Base-by-base conservation (phyloP, 495 filamentous ascomycete genomes). In the Terfezia claveryi region DNA sequence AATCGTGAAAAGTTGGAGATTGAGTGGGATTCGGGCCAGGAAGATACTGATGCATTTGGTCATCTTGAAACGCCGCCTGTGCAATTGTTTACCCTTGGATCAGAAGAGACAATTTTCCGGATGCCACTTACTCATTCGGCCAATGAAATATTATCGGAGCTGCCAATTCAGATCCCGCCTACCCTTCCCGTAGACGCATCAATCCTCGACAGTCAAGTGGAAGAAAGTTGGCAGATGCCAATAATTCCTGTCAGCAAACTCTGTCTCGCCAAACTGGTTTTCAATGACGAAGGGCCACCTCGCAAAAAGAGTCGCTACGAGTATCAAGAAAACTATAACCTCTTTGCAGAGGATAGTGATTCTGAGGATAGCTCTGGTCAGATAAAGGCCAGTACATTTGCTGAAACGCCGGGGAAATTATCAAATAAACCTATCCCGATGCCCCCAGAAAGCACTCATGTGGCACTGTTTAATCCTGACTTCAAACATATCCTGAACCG, bases 401-500 rank as follows among this genome's bases (percentile, higher is more conserved):
- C 8, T 65, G 64, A 36, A 59, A 69, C 10, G 62, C 63, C n/a
- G 72, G 72, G 27, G 8, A 65, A 68, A 14, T 57, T 58, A 52
- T 69, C 51, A 66, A 74, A 37, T 55, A 67, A 67, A 20, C 66
- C 66, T 20, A 59, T 73, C 23, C 68, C 68, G 27, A 70, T 84
- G 4, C 72, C 73, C 0, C 82, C 88, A 9, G 82, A 85, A 61
- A 80, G 82, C 60, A 78, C 75, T 2, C 75, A 82, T 55, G 83
- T 94, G 57, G 88, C 87, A 2, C 71, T 98, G 8, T 98, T 96
- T 70, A 77, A 78, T 50, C 82, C 87, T 0, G 86, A 94, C 55
- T 91, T 89, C 70, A 92, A 88, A 65, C 76, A 78, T 51, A 86
- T 93, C 32, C 78, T 88, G 53, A 88, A 94, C 61, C 78, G 91